These are phyloP conservation scores for Cystobasidium tubakii DNA, from an alignment of 768 basidiomycete genomes.

Conservation along the genomic window DNA sequence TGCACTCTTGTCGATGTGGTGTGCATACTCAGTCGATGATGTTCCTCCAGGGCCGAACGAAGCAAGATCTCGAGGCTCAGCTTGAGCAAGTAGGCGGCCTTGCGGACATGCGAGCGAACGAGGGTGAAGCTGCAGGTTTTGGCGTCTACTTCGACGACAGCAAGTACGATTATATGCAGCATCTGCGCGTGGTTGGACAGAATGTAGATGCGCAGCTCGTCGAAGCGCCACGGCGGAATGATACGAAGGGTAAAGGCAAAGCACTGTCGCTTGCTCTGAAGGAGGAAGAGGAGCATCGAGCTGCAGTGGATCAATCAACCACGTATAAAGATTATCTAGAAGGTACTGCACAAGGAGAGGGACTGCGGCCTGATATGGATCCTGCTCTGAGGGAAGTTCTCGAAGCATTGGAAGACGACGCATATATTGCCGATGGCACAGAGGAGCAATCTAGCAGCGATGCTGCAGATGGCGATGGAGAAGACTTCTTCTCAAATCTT, in stretches of 20 bases:
- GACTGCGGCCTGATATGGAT: constrained; percentile 93
- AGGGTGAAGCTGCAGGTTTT: constrained; percentile 78
- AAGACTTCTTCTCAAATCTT: constrained; percentile 54
- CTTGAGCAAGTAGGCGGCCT: constrained; percentile 15
- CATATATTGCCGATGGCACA: constrained; percentile 71
- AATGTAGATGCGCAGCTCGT: constrained; percentile 69
- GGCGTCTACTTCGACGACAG: constrained; percentile 93
- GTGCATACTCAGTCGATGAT: not conserved
- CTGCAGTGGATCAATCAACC: constrained; percentile 60
- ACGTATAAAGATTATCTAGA: constrained; percentile 71
- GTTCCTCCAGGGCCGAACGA: not conserved
- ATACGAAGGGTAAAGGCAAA: constrained; percentile 51
- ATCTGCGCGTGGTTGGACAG: constrained; percentile 70
- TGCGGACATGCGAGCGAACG: constrained; percentile 8
- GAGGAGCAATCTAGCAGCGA: constrained; percentile 68
- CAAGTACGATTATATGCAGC: constrained; percentile 97
- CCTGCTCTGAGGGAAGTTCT: constrained; percentile 85
- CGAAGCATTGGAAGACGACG: constrained; percentile 92
- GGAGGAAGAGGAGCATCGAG: constrained; percentile 34
- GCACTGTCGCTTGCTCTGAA: constrained; percentile 54
- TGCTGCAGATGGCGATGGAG: constrained; percentile 58
- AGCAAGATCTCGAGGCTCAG: constrained; percentile 23
- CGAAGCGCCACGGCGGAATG: constrained; percentile 58
- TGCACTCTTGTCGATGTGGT: not conserved
- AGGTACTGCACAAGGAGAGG: constrained; percentile 56